These are phyloP conservation scores for Epichloe uncinata DNA, from an alignment of 2,329 filamentous ascomycete species.

Conservation along the genomic window DNA sequence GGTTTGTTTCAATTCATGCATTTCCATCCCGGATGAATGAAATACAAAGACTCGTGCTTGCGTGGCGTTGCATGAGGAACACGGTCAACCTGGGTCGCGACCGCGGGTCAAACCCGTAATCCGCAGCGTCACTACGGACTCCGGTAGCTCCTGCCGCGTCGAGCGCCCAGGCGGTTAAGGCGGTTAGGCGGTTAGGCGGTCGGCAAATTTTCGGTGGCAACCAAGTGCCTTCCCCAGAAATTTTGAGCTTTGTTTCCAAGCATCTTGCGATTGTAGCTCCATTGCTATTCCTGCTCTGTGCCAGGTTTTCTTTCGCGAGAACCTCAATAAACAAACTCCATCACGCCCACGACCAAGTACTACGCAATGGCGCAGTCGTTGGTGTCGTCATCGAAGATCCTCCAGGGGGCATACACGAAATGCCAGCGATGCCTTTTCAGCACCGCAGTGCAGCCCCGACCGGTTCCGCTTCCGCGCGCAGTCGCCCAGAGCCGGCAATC, in stretches of 20 bases:
- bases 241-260: neutral
- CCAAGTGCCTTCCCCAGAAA: neutral
- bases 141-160: conserved; percentile 2
- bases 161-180: neutral
- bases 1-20: neutral
- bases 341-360: neutral
- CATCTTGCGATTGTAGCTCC: too few relatives aligned
- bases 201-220: conserved; percentile 10
- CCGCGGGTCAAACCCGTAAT: too few relatives aligned
- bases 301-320: neutral
- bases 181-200: neutral
- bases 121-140: too few relatives aligned
- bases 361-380: conserved; percentile 26
- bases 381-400: conserved; percentile 19
- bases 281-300: too few relatives aligned
- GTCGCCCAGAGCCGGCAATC: conserved; percentile 21
- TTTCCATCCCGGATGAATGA: neutral
- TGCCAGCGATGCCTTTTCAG: conserved; percentile 29
- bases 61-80: neutral
- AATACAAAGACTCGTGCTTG: neutral
- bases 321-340: neutral
- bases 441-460: conserved; percentile 21
- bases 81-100: neutral
- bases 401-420: conserved; percentile 21
- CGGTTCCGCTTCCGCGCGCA: conserved; percentile 18